Percentiles rank a stretch among this genome's conserved stretches.
phyloP scores from a whole-genome alignment of 805 yeast genomes.

The Candida adriatica region DNA sequence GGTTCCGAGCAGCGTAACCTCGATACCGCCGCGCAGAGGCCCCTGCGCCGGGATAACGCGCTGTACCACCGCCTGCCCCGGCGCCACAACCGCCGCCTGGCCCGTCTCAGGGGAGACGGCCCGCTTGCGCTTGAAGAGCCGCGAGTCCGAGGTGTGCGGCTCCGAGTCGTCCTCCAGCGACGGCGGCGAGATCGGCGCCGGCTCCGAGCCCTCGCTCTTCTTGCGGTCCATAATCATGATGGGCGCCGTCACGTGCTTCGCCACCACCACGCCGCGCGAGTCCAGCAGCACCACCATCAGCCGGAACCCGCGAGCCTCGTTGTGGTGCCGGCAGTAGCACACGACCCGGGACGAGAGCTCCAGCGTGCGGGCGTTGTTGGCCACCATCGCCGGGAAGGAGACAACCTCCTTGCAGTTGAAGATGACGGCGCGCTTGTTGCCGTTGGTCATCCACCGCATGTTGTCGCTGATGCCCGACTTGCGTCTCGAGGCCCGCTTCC shows the following conservation, averaged over 20 bases:
- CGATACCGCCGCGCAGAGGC: conserved; percentile 93
- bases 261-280: conserved; percentile 54
- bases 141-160: conserved; percentile 33
- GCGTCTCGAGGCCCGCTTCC: conserved; percentile 88
- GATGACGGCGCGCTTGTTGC: conserved; percentile 75
- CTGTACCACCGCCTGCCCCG: conserved; percentile 40
- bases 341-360: conserved; percentile 71
- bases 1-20: conserved; percentile 82
- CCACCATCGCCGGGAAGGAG: conserved; percentile 54
- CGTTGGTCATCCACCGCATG: conserved; percentile 67
- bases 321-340: conserved; percentile 95
- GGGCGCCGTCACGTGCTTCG: conserved; percentile 61
- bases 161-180: conserved; percentile 59
- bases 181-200: conserved; percentile 47
- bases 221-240: conserved; percentile 94
- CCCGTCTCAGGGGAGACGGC: conserved; percentile 28
- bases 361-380: conserved; percentile 28
- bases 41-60: conserved; percentile 94
- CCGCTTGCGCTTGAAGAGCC: conserved; percentile 43
- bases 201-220: conserved; percentile 27
- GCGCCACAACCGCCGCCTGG: conserved; percentile 32
- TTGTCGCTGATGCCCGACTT: conserved; percentile 75
- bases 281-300: conserved; percentile 63
- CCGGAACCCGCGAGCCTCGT: conserved; percentile 79
- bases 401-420: conserved; percentile 88